Percentiles rank a stretch among this genome's conserved stretches.
Conservation (phyloP, 768 basidiomycete genomes). For the Trametes elegans region DNA sequence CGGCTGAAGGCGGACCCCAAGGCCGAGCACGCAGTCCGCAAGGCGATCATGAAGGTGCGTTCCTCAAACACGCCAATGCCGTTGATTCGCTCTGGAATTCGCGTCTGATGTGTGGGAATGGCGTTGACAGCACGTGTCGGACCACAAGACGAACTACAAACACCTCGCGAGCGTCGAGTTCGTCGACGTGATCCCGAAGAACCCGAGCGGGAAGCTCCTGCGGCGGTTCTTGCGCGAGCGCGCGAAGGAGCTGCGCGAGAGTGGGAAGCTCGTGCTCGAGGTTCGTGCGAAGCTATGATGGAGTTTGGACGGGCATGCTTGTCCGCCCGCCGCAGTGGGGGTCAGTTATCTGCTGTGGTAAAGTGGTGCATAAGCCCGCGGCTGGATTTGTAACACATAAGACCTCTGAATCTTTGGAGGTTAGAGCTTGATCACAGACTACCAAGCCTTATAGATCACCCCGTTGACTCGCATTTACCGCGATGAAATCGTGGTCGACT, state of each 20-base stretch:
- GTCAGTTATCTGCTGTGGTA: too few relatives aligned
- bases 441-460: too few relatives aligned
- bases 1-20: slow-evolving; percentile 33
- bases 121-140: slow-evolving; percentile 29
- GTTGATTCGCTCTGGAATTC: neutral
- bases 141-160: slow-evolving; percentile 36
- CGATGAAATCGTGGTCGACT: too few relatives aligned
- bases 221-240: slow-evolving; percentile 29
- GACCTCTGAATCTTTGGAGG: too few relatives aligned
- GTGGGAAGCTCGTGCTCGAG: slow-evolving; percentile 20
- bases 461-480: too few relatives aligned
- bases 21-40: slow-evolving; percentile 41
- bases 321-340: too few relatives aligned
- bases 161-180: slow-evolving; percentile 38
- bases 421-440: too few relatives aligned
- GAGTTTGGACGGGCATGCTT: neutral
- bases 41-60: slow-evolving; percentile 55
- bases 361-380: neutral
- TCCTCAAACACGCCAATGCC: too few relatives aligned
- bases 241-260: slow-evolving; percentile 23
- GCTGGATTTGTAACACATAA: too few relatives aligned
- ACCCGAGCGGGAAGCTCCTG: slow-evolving; percentile 33
- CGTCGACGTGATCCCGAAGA: slow-evolving; percentile 36
- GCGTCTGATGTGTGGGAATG: neutral
- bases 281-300: slow-evolving; percentile 12